phyloP scores from a whole-genome alignment of 2,329 filamentous ascomycete species.

The Phialocephala subalpina region DNA sequence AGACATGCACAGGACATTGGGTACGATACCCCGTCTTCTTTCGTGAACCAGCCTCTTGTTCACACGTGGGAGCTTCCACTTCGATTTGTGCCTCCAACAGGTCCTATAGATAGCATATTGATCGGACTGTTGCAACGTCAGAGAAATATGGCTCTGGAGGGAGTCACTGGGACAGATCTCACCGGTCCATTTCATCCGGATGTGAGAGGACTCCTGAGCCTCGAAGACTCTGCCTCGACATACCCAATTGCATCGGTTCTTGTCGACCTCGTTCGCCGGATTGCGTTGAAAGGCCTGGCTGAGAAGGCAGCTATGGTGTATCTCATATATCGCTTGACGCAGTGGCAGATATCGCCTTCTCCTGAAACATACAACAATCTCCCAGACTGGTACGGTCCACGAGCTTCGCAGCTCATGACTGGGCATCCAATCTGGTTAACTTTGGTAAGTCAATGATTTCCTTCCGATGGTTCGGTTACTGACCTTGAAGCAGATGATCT shows the following conservation, averaged over 20 bases:
- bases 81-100: conserved; percentile 42
- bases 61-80: conserved; percentile 47
- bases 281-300: conserved; percentile 25
- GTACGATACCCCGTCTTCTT: conserved; percentile 1
- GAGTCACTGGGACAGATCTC: conserved; percentile 40
- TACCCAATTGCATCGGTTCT: conserved; percentile 42
- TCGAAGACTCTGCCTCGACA: conserved; percentile 37
- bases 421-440: conserved; percentile 44
- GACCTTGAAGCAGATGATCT: conserved; percentile 46
- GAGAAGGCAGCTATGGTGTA: conserved; percentile 34
- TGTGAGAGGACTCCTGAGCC: conserved; percentile 45
- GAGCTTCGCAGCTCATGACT: conserved; percentile 43
- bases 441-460: conserved; percentile 28
- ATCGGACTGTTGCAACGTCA: conserved; percentile 48
- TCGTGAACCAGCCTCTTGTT: conserved; percentile 32
- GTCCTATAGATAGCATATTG: conserved; percentile 47
- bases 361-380: conserved; percentile 33
- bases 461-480: conserved; percentile 32
- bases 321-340: conserved; percentile 34
- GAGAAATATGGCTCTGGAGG: conserved; percentile 43
- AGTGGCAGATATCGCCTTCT: conserved; percentile 39
- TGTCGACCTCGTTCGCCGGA: conserved; percentile 38
- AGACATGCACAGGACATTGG: background rate
- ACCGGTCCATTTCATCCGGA: conserved; percentile 46
- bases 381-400: conserved; percentile 35